Evolutionary conservation across 768 basidiomycete genomes (phyloP), one percentile per base, ranked within the genome.

Genomic region (Hericium erinaceus): DNA sequence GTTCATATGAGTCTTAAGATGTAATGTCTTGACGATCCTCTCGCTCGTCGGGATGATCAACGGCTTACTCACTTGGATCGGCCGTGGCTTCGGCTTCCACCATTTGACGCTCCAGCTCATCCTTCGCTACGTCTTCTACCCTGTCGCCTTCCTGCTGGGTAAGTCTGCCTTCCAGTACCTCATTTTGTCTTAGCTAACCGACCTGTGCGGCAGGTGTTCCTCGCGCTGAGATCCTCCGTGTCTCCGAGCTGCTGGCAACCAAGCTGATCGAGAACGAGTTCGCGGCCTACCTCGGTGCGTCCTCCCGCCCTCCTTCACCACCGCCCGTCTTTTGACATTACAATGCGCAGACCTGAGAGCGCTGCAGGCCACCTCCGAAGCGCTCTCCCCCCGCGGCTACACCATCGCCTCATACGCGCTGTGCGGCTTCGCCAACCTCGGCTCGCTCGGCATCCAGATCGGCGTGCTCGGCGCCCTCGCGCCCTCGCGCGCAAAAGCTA

Each of bases 181-280:
- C 37, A 26, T 26, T 40, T 15, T 58, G 64, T 48, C 61, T 33
- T 37, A 33, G 56, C 48, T 13, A 40, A n/a, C 12, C 22, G 0
- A 28, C 22, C 33, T 20, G 38, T 60, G 55, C 64, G 22, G 65
- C 79, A 66, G 85, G 90, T 60, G 89, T 92, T 6, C 91, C 91
- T 1, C 83, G 83, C 39, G 60, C 65, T n/a, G 92, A 95, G 71
- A 91, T 95, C 63, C 75, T 94, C 50, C 77, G 75, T 38, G 90
- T 95, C 39, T 79, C 91, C 22, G 82, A 84, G 63, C 78, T 94
- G 16, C 82, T 95, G 60, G 92, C 87, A 16, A 88, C 85, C 33
- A 95, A 95, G 72, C 78, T 95, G 59, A 77, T 94, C 52, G 91
- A 86, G 57, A 93, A 91, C 66, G 91, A 94, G 69, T 92, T 92